phyloP scores from a whole-genome alignment of 306 rosid species.

The Spatholobus suberectus region DNA sequence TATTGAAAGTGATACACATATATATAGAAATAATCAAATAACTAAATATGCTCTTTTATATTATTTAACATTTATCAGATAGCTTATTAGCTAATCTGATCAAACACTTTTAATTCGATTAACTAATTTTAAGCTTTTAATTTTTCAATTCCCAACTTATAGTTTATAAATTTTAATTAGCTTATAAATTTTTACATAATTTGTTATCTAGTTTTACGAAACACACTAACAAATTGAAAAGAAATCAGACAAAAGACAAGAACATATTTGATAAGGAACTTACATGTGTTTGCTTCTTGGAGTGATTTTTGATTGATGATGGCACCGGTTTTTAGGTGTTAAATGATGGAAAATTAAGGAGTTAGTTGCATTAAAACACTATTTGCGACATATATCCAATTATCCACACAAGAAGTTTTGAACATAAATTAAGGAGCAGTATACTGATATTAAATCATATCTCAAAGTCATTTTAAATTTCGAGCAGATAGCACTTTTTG shows the following conservation, averaged over 20 bases:
- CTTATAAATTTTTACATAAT: too few species aligned
- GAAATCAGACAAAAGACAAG: background rate
- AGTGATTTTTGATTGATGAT: background rate
- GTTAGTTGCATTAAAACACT: background rate
- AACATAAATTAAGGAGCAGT: background rate
- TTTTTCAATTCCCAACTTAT: too few species aligned
- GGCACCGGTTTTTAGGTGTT: background rate
- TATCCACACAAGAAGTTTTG: background rate
- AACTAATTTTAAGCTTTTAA: too few species aligned
- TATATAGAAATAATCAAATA: too few species aligned
- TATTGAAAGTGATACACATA: too few species aligned
- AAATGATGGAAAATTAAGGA: background rate
- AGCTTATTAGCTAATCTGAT: too few species aligned
- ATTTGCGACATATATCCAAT: background rate
- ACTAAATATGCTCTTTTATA: too few species aligned
- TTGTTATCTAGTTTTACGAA: too few species aligned
- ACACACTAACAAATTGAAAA: background rate
- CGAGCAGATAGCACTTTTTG: background rate
- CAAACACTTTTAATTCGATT: too few species aligned
- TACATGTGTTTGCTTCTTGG: background rate
- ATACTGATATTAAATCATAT: background rate
- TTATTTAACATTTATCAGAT: too few species aligned
- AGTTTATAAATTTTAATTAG: too few species aligned
- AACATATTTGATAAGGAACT: background rate
- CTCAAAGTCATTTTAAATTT: background rate